Evolutionary conservation across 2,329 filamentous ascomycete genomes (phyloP), one percentile per base, ranked within the genome.

Genomic region (Lomentospora prolificans): DNA sequence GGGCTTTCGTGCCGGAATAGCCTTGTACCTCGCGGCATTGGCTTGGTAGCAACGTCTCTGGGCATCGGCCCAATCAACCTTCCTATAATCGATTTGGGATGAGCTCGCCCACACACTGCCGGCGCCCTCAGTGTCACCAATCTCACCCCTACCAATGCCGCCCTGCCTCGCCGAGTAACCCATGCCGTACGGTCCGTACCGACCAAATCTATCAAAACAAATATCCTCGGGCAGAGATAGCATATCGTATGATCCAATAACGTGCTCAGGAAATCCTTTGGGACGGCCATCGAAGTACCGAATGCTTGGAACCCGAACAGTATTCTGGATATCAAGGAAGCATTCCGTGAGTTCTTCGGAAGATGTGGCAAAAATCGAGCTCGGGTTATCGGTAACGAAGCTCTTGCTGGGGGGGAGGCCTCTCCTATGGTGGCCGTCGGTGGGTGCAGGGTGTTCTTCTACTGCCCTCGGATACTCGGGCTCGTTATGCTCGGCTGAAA

Each of bases 171-270:
- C 75, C 30, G 87, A 89, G 68, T 97, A 97, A 7, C 92, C 92
- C 59, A 90, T 82, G 0, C 92, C 92, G 63, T 99, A 99, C 0
- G 92, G 88, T 0, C 89, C 91, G 28, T 94, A 81, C 60, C 90
- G 81, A 3, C 92, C 92, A 66, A 89, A 95, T 2, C 94, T 81
- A 62, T 99, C 94, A 65, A 96, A 96, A 72, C 94, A 99, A 50
- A 96, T 81, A 64, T 95, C 86, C 61, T 95, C 82, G 17, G 87
- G 82, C 33, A 97, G 73, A 0, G 84, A 86, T 10, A 97, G 71
- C 41, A 92, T 69, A 8, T 90, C 83, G 64, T 96, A 91, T 0
- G 90, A 95, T n/a, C 94, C 94, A 64, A 92, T 80, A 2, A 89
- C 81, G 57, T 90, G 81, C 51, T 94, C 82, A 0, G 94, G 94